These are phyloP conservation scores for Puccinia novopanici DNA, from an alignment of 1,284 basidiomycete species.

Conservation along the genomic window DNA sequence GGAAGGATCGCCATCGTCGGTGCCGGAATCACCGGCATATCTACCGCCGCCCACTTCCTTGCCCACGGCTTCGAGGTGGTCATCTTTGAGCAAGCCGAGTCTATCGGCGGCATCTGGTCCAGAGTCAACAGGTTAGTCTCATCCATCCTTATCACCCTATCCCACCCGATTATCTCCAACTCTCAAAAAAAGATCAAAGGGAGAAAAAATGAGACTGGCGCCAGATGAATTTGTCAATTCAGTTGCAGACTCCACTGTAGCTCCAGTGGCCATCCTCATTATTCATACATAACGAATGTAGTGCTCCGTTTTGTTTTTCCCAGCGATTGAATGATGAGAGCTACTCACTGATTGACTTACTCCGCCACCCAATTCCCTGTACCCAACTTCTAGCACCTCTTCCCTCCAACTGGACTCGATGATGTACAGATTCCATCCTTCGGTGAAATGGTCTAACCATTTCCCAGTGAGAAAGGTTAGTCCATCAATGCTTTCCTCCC, in stretches of 20 bases:
- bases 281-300: too few species aligned
- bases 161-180: not conserved
- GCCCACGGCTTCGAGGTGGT: constrained; percentile 45
- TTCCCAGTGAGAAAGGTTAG: constrained; percentile 44
- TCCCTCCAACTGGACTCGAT: constrained; percentile 46
- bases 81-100: constrained; percentile 36
- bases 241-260: too few species aligned
- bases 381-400: constrained; percentile 30
- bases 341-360: not conserved
- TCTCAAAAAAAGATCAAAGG: too few species aligned
- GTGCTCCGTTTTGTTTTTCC: not conserved
- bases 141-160: not conserved
- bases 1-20: constrained; percentile 47
- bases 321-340: not conserved
- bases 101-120: constrained; percentile 46
- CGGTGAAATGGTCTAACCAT: constrained; percentile 45
- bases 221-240: not conserved
- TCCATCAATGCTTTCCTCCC: not conserved
- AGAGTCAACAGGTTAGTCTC: constrained; percentile 42
- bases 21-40: constrained; percentile 50
- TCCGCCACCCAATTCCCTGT: not conserved
- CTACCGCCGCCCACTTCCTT: constrained; percentile 39
- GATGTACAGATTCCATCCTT: constrained; percentile 49
- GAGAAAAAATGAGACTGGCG: not conserved
- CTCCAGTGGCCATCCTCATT: too few species aligned